phyloP scores from a whole-genome alignment of 352 stramenopile genomes.

The Phytophthora sp. region DNA sequence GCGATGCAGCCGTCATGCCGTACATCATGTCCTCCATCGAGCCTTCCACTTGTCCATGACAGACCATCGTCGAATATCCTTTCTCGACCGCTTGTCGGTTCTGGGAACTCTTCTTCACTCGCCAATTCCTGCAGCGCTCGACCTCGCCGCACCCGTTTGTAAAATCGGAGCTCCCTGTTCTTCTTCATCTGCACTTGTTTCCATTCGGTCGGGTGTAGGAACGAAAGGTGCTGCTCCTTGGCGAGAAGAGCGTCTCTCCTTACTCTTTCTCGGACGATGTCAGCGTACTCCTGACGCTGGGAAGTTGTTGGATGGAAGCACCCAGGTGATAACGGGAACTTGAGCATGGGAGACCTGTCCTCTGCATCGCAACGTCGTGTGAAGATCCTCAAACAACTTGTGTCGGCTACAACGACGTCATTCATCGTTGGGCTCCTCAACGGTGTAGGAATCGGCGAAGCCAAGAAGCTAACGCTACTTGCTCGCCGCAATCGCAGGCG shows the following conservation, averaged over 20 bases:
- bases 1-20: constrained; percentile 35
- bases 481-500: constrained; percentile 15
- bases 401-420: constrained; percentile 33
- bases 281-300: constrained; percentile 42
- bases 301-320: constrained; percentile 30
- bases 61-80: constrained; percentile 46
- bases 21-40: constrained; percentile 58
- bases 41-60: constrained; percentile 37
- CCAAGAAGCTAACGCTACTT: constrained; percentile 59
- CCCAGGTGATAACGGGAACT: constrained; percentile 36
- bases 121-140: constrained; percentile 32
- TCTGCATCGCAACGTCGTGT: constrained; percentile 13
- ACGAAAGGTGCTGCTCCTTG: constrained; percentile 35
- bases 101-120: constrained; percentile 27
- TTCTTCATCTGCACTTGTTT: constrained; percentile 44
- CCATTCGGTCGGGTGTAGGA: constrained; percentile 53
- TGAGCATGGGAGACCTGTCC: constrained; percentile 18
- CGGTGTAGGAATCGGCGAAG: constrained; percentile 39
- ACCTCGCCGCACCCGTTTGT: constrained; percentile 34
- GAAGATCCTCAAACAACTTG: constrained; percentile 25
- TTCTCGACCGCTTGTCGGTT: constrained; percentile 26
- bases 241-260: constrained; percentile 33
- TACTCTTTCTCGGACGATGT: constrained; percentile 43
- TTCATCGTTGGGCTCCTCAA: constrained; percentile 43
- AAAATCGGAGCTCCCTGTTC: constrained; percentile 45